Conservation (phyloP, 2,329 filamentous ascomycete species). For the Malbranchea cinnamomea region DNA sequence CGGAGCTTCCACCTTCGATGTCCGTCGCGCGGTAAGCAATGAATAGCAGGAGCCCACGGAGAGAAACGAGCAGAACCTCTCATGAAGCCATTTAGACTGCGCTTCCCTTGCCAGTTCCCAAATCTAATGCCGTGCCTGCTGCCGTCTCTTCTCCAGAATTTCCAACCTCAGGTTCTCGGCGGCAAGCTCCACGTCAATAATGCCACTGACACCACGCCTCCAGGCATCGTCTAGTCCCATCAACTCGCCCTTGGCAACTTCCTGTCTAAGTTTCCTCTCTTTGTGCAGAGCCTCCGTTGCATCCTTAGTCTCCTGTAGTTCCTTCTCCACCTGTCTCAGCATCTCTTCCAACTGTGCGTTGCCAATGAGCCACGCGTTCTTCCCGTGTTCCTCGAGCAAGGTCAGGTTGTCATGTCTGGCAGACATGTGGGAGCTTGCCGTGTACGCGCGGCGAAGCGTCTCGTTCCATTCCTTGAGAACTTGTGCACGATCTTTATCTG, state of each 20-base stretch:
- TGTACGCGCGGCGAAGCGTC: slow-evolving; percentile 41
- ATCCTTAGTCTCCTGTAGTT: slow-evolving; percentile 52
- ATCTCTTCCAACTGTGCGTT: slow-evolving; percentile 70
- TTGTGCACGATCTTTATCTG: slow-evolving; percentile 15
- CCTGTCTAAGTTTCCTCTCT: slow-evolving; percentile 54
- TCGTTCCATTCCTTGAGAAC: slow-evolving; percentile 34
- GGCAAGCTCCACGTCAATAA: slow-evolving; percentile 77
- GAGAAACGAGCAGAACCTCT: too few species aligned
- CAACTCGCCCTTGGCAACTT: slow-evolving; percentile 58
- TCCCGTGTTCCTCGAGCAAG: slow-evolving; percentile 67
- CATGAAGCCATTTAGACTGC: slow-evolving; percentile 18
- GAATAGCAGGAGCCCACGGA: too few species aligned
- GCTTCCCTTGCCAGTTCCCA: too few species aligned
- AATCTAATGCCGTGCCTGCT: slow-evolving; percentile 15
- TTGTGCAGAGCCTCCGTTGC: slow-evolving; percentile 62
- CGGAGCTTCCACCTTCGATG: too few species aligned
- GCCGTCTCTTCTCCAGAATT: slow-evolving; percentile 46
- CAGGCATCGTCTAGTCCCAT: slow-evolving; percentile 60
- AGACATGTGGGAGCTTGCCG: slow-evolving; percentile 42
- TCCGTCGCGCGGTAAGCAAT: too few species aligned
- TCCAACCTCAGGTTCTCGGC: slow-evolving; percentile 55
- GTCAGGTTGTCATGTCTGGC: slow-evolving; percentile 46
- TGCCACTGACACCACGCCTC: slow-evolving; percentile 60
- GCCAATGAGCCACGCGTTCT: slow-evolving; percentile 79
- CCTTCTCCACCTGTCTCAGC: slow-evolving; percentile 53